A percentile compares a stretch with the other conserved stretches of the same genome.
Evolutionary conservation across 805 yeast species (phyloP).

Genomic region (Wickerhamomyces ciferrii): DNA sequence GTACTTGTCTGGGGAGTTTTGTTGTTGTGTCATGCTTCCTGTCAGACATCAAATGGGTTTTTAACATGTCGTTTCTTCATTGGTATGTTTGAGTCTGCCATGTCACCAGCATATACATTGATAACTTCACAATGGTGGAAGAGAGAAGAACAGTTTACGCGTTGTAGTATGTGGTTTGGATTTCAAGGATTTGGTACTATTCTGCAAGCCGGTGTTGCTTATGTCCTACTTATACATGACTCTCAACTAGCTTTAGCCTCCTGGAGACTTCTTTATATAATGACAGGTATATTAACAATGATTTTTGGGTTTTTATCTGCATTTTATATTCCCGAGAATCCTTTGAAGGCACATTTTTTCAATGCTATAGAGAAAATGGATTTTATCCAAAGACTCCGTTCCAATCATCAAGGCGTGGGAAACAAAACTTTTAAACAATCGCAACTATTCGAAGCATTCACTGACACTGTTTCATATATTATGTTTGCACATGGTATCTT

Average conservation of each 20-base stretch:
- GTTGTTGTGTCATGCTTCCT: conserved; percentile 39
- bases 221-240: neutral
- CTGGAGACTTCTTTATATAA: conserved; percentile 51
- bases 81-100: conserved; percentile 46
- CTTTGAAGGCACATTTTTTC: conserved; percentile 32
- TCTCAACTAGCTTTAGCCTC: conserved; percentile 24
- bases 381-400: conserved; percentile 40
- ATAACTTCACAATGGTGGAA: conserved; percentile 56
- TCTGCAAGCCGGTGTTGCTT: conserved; percentile 20
- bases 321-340: conserved; percentile 42
- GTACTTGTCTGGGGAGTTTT: conserved; percentile 45
- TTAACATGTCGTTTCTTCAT: conserved; percentile 43
- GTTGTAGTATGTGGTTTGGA: conserved; percentile 44
- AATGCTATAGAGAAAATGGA: conserved; percentile 35
- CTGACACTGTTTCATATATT: conserved; percentile 28
- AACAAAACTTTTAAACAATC: conserved; percentile 37
- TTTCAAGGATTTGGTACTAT: conserved; percentile 37
- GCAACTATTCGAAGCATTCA: conserved; percentile 42
- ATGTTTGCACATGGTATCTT: neutral
- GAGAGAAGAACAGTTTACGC: conserved; percentile 39
- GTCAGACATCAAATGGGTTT: conserved; percentile 39
- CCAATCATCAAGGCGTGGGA: conserved; percentile 47
- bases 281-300: conserved; percentile 45
- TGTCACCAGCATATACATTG: conserved; percentile 46
- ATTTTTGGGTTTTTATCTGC: conserved; percentile 37